Conservation (phyloP, 495 filamentous ascomycete species). For the Lineolata rhizophorae region DNA sequence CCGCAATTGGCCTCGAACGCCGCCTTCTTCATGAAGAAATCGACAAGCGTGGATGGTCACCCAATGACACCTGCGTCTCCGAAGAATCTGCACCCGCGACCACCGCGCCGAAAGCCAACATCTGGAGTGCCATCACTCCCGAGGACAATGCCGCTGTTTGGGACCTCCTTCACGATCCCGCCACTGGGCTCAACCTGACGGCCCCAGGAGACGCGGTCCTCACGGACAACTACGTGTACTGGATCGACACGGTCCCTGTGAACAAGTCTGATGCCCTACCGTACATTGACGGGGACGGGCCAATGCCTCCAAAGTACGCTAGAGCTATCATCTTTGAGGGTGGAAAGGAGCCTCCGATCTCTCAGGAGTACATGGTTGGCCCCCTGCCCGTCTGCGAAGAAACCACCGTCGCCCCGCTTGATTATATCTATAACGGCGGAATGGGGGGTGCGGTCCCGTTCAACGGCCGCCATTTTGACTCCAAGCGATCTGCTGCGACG, state of each 20-base stretch:
- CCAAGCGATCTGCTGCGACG: conserved; percentile 10
- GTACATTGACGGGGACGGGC: conserved; percentile 4
- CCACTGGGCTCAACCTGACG: conserved; percentile 5
- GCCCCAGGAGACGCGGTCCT: conserved; percentile 5
- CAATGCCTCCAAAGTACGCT: conserved; percentile 6
- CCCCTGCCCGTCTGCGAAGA: conserved; percentile 5
- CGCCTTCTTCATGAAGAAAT: too few species aligned
- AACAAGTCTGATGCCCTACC: conserved; percentile 7
- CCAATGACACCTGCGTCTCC: too few species aligned
- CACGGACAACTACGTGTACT: conserved; percentile 6
- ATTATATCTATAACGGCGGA: conserved; percentile 9
- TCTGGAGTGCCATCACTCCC: background rate
- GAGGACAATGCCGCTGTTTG: background rate
- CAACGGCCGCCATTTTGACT: conserved; percentile 18
- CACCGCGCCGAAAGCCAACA: background rate
- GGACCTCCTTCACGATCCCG: background rate
- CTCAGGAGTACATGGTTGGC: conserved; percentile 10
- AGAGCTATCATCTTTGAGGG: conserved; percentile 7
- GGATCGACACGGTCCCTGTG: conserved; percentile 6
- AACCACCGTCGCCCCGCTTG: conserved; percentile 8
- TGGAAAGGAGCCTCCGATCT: conserved; percentile 5
- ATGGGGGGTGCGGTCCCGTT: conserved; percentile 10
- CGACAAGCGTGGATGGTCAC: too few species aligned
- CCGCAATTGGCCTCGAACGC: too few species aligned
- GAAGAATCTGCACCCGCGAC: too few species aligned